Conservation (phyloP, 2,329 filamentous ascomycete species). For the Paracorniculantispora psalliotae region DNA sequence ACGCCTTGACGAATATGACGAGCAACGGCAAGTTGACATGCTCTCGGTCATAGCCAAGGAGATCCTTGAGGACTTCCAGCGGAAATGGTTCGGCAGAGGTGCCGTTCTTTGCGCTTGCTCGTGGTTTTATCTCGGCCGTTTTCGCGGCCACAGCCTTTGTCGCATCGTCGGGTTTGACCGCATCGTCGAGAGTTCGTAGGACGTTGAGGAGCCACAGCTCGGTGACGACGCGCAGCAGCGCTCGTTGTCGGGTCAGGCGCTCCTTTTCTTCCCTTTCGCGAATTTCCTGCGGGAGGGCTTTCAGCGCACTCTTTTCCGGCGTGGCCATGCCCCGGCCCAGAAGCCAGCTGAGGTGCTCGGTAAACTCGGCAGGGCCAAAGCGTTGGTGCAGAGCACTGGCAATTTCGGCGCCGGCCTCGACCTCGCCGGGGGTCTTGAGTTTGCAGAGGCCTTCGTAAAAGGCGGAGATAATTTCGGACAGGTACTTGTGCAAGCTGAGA, state of each 20-base stretch:
- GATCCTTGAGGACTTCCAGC: conserved; percentile 93
- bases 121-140: conserved; percentile 53
- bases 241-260: conserved; percentile 75
- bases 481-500: conserved; percentile 89
- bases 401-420: conserved; percentile 86
- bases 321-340: conserved; percentile 87
- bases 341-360: conserved; percentile 85
- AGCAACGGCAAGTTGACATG: conserved; percentile 87
- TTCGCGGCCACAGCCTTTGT: conserved; percentile 60
- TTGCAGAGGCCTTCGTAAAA: conserved; percentile 92
- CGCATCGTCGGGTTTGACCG: conserved; percentile 57
- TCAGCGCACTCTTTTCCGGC: conserved; percentile 79
- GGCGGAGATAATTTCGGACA: conserved; percentile 93
- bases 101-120: conserved; percentile 51
- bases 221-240: conserved; percentile 83
- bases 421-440: conserved; percentile 86
- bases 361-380: conserved; percentile 87
- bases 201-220: conserved; percentile 94
- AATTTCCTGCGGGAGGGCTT: conserved; percentile 71
- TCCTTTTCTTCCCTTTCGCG: conserved; percentile 97
- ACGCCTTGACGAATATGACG: conserved; percentile 92
- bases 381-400: conserved; percentile 93
- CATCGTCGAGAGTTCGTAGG: conserved; percentile 71
- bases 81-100: conserved; percentile 86
- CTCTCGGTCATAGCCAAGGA: conserved; percentile 88